Conservation (phyloP, 2,329 filamentous ascomycete species). For the Fonsecaea nubica region DNA sequence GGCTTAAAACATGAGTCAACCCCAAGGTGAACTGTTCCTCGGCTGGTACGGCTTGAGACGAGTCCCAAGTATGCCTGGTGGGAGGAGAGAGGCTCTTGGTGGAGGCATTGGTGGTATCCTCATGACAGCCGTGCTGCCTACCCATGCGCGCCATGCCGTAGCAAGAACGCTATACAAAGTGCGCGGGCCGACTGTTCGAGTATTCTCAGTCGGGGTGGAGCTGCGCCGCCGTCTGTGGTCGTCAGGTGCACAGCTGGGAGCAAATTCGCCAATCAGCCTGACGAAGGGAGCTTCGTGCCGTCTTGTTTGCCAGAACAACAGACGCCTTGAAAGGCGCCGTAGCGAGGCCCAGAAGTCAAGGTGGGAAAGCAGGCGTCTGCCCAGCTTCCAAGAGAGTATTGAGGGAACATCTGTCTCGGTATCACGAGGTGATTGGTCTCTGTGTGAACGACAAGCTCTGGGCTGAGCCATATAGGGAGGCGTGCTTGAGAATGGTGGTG, state of each 20-base stretch:
- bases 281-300: neutral
- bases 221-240: neutral
- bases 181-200: neutral
- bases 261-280: neutral
- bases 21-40: neutral
- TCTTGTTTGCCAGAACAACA: neutral
- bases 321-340: constrained; percentile 12
- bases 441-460: neutral
- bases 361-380: neutral
- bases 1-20: constrained; percentile 8
- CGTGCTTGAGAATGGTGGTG: neutral
- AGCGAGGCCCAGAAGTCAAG: neutral
- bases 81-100: neutral
- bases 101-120: neutral
- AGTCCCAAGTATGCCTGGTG: constrained; percentile 19
- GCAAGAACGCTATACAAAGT: neutral
- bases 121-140: neutral
- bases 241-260: neutral
- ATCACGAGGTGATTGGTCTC: neutral
- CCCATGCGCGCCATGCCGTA: neutral
- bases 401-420: neutral
- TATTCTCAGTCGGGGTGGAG: neutral
- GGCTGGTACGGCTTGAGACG: neutral
- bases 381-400: neutral
- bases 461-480: neutral